Conservation (phyloP, 2,329 filamentous ascomycete genomes). For the Phialemonium atrogriseum region DNA sequence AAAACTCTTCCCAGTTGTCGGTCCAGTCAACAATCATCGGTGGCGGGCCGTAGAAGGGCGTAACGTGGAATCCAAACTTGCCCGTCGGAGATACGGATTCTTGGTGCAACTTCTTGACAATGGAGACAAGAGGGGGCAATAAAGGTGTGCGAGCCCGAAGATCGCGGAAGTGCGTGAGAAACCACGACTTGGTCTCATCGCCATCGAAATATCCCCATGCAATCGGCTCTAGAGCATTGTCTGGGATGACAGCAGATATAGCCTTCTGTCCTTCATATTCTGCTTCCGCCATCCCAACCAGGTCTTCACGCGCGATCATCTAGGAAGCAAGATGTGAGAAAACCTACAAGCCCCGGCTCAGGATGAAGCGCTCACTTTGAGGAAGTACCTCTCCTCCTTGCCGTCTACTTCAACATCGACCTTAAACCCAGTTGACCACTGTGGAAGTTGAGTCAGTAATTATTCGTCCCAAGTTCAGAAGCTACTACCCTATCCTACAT, state of each 20-base stretch:
- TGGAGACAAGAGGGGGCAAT: background rate
- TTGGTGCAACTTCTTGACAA: constrained; percentile 3
- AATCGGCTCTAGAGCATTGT: background rate
- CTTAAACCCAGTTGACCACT: constrained; percentile 2
- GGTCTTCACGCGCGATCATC: background rate
- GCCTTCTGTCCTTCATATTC: constrained; percentile 2
- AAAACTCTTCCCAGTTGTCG: constrained; percentile 3
- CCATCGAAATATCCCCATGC: constrained; percentile 1
- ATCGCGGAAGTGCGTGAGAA: constrained; percentile 1
- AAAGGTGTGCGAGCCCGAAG: constrained; percentile 1
- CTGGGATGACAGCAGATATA: constrained; percentile 1
- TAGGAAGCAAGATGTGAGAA: background rate
- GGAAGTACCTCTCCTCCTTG: constrained; percentile 2
- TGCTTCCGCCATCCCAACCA: constrained; percentile 1
- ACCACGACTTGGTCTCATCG: constrained; percentile 1
- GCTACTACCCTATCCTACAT: constrained; percentile 3
- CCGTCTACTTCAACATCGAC: constrained; percentile 2
- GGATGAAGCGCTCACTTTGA: background rate
- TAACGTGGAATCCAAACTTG: constrained; percentile 3
- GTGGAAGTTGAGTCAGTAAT: background rate
- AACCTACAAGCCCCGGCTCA: background rate
- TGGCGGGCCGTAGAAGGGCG: constrained; percentile 3
- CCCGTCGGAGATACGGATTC: constrained; percentile 1
- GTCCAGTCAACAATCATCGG: constrained; percentile 2
- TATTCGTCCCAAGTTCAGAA: background rate